These are phyloP conservation scores for Ramalina intermedia DNA, from an alignment of 495 filamentous ascomycete genomes.

Conservation along the genomic window DNA sequence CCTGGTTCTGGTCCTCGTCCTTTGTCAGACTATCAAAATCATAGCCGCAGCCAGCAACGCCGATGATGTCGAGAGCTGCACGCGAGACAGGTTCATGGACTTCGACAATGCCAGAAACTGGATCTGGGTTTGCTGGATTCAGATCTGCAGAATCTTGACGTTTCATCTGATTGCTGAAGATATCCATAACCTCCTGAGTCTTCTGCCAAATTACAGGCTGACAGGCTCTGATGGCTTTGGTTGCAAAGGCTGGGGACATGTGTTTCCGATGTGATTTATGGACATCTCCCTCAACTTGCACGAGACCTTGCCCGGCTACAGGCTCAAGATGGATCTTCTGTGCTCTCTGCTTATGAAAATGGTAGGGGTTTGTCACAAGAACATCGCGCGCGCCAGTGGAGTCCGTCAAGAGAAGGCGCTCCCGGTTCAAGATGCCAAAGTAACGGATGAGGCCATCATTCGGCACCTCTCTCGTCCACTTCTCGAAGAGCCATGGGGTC, in stretches of 20 bases:
- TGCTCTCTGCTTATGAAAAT: slow-evolving; percentile 17
- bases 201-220: slow-evolving; percentile 56
- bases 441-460: slow-evolving; percentile 22
- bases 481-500: background rate
- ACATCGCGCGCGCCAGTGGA: slow-evolving; percentile 15
- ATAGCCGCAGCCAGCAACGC: slow-evolving; percentile 51
- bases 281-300: slow-evolving; percentile 16
- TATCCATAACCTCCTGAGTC: background rate
- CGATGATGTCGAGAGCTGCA: slow-evolving; percentile 63
- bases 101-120: slow-evolving; percentile 29
- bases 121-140: background rate
- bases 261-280: slow-evolving; percentile 38
- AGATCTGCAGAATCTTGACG: background rate
- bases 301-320: slow-evolving; percentile 15
- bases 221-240: slow-evolving; percentile 55
- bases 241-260: slow-evolving; percentile 56
- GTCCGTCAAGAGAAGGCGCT: slow-evolving; percentile 15
- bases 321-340: slow-evolving; percentile 8
- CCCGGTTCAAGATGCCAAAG: slow-evolving; percentile 13
- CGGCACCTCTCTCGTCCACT: slow-evolving; percentile 16
- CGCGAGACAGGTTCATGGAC: slow-evolving; percentile 32
- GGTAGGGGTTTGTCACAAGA: slow-evolving; percentile 12
- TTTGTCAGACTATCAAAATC: slow-evolving; percentile 35
- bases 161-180: background rate
- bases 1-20: slow-evolving; percentile 37